Evolutionary conservation across 305 asterid genomes (phyloP), one percentile per base, ranked within the genome.

Genomic region (Solanum hybrid): DNA sequence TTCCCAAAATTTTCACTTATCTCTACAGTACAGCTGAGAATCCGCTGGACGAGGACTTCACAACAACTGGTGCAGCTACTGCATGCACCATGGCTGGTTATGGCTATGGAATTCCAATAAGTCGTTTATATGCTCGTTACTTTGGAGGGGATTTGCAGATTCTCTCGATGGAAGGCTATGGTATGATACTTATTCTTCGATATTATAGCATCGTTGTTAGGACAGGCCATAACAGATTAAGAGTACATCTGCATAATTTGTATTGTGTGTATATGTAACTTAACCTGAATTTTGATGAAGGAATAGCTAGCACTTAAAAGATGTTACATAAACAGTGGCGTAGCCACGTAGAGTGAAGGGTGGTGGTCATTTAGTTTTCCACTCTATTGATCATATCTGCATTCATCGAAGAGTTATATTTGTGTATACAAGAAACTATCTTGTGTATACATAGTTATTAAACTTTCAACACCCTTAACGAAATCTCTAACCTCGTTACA

Each of bases 91-190:
- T 97, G 97, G 99, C 99, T 82, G 99, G 99, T 89, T 97, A 96
- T 90, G 99, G 99, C 18, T 96, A 94, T 90, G 99, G 99, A 87
- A 96, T 97, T 91, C 99, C 99, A 73, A 94, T 97, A 85, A 97
- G 98, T 93, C 99, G 98, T 89, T 91, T 96, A 93, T 97, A 97
- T 88, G 99, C 99, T 85, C 94, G 96, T 78, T 97, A 97, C 91
- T 97, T 97, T 81, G 99, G 99, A 67, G 99, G 99, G 69, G 99
- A 97, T 91, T 94, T 97, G 76, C 99, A 97, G 91, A 95, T 97
- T 81, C 96, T 97, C 90, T 97, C 99, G 89, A 97, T 97, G 99
- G 99, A 97, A 94, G 99, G 99, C 92, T 97, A 97, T 87, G 99
- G 99, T 95, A 94, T 9, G 83, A 77, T 34, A 11, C n/a, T 77